These are phyloP conservation scores for Lactarius sp. DNA, from an alignment of 768 basidiomycete genomes.

Conservation along the genomic window DNA sequence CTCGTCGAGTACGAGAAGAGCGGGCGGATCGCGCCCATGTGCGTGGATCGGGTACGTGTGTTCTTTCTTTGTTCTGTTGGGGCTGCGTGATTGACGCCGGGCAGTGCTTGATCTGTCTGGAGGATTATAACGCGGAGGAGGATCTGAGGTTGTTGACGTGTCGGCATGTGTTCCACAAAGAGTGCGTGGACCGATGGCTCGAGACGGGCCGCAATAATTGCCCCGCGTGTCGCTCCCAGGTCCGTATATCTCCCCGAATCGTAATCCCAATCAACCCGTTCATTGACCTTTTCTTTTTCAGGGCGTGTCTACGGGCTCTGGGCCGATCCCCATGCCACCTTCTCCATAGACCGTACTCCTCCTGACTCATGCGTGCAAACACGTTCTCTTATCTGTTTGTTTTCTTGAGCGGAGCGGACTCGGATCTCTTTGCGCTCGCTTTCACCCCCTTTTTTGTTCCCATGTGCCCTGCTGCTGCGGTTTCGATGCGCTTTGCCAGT, in stretches of 20 bases:
- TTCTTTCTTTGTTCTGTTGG: not conserved
- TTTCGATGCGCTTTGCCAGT: not conserved
- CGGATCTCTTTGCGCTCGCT: not conserved
- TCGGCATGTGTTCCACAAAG: constrained; percentile 85
- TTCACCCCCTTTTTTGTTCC: not conserved
- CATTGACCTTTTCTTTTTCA: not conserved
- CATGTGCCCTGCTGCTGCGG: not conserved
- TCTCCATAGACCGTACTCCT: not conserved
- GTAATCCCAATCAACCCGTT: not conserved
- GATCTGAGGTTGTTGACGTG: constrained; percentile 78
- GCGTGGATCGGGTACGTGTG: constrained; percentile 65
- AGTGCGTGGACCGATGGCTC: constrained; percentile 60
- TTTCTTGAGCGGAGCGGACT: not conserved
- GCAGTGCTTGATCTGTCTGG: constrained; percentile 80
- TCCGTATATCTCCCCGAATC: constrained; percentile 30
- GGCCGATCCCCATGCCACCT: not conserved
- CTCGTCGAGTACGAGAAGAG: constrained; percentile 45
- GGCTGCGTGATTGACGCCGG: not conserved
- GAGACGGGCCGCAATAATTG: constrained; percentile 75
- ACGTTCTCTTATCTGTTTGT: not conserved
- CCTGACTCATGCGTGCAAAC: not conserved
- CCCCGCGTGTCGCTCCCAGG: constrained; percentile 82
- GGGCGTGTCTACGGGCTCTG: constrained; percentile 9
- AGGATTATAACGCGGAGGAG: constrained; percentile 76
- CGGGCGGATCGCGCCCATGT: constrained; percentile 50